A percentile compares a stretch with the other conserved stretches of the same genome.
Evolutionary conservation across 2,329 filamentous ascomycete species (phyloP).

Genomic region (Trichoderma afroharzianum): DNA sequence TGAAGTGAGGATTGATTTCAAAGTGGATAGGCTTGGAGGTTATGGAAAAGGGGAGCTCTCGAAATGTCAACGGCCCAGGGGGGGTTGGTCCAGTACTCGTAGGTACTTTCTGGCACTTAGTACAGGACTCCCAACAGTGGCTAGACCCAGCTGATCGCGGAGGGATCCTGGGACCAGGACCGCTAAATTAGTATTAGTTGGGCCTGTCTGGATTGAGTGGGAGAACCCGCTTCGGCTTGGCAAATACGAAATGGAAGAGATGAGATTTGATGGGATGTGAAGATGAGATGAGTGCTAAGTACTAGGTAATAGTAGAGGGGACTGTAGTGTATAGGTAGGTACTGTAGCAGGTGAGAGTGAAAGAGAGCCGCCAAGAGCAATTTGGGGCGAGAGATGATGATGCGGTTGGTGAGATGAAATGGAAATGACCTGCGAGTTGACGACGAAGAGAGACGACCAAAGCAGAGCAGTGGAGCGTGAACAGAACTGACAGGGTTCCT

Average conservation of each 20-base stretch:
- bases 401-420: neutral
- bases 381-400: neutral
- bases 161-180: constrained; percentile 17
- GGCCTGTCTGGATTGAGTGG: constrained; percentile 4
- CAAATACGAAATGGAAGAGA: constrained; percentile 1
- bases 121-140: constrained; percentile 20
- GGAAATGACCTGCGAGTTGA: neutral
- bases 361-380: neutral
- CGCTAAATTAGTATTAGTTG: constrained; percentile 16
- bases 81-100: constrained; percentile 8
- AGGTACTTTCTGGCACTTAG: neutral
- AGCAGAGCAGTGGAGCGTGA: neutral
- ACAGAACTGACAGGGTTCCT: neutral
- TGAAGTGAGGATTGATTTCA: constrained; percentile 37
- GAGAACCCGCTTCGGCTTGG: constrained; percentile 10
- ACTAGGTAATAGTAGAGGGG: neutral
- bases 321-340: neutral
- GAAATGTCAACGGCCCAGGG: constrained; percentile 16
- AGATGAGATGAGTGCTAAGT: neutral
- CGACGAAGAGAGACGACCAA: neutral
- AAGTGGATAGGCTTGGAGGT: constrained; percentile 38
- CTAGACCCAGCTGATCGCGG: constrained; percentile 35
- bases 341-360: neutral
- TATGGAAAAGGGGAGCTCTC: constrained; percentile 36
- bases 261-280: neutral